Conservation (phyloP, 805 yeast species). For the Hanseniaspora guilliermondii region DNA sequence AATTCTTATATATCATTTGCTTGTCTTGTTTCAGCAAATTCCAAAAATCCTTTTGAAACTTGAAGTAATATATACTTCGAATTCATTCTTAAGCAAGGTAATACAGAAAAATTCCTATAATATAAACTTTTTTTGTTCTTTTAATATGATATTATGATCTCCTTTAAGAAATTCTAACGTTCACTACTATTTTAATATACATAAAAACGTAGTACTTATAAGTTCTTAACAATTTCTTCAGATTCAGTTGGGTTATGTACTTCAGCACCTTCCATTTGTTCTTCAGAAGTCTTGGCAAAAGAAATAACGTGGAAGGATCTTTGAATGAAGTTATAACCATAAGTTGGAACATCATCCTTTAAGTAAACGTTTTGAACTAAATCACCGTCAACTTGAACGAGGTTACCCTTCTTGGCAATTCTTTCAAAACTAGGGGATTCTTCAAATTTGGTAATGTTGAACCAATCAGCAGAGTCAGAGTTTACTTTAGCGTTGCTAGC, state of each 20-base stretch:
- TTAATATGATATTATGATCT: too few species aligned
- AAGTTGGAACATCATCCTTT: not conserved
- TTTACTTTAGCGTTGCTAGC: not conserved
- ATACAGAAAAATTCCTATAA: too few species aligned
- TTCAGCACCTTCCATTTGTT: not conserved
- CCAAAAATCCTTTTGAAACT: too few species aligned
- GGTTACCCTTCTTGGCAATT: conserved; percentile 1
- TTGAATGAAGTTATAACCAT: conserved; percentile 1
- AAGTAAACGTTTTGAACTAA: not conserved
- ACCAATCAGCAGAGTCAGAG: not conserved
- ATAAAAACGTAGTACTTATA: not conserved
- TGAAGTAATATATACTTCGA: too few species aligned
- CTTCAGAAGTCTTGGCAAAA: not conserved
- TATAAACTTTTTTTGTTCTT: too few species aligned
- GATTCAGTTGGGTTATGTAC: not conserved
- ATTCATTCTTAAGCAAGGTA: too few species aligned
- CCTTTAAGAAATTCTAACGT: too few species aligned
- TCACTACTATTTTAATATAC: too few species aligned
- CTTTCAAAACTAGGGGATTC: not conserved
- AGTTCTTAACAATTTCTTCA: not conserved
- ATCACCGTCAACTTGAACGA: conserved; percentile 8
- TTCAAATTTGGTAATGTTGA: not conserved
- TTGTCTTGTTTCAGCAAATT: too few species aligned
- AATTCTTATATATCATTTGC: too few species aligned
- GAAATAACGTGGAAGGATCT: not conserved